phyloP scores from a whole-genome alignment of 1,284 basidiomycete species.

The Cutaneotrichosporon cutaneum region DNA sequence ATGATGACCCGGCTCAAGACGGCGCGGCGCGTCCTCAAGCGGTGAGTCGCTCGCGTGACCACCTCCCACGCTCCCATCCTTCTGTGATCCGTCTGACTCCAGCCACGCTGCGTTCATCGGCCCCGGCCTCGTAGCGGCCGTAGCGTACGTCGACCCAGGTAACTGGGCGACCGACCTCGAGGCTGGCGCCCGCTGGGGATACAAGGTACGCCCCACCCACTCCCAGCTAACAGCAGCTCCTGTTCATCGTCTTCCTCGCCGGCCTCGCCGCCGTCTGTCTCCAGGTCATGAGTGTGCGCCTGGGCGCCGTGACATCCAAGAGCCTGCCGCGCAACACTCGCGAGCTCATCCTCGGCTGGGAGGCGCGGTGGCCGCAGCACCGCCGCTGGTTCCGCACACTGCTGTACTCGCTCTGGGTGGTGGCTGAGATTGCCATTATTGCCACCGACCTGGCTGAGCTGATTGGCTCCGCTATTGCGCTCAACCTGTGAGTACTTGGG shows the following conservation, averaged over 20 bases:
- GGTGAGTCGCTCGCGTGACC: not conserved
- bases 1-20: not conserved
- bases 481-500: conserved; percentile 63
- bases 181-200: conserved; percentile 42
- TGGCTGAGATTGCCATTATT: conserved; percentile 82
- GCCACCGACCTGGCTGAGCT: conserved; percentile 63
- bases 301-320: conserved; percentile 56
- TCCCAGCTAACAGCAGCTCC: conserved; percentile 55
- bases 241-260: conserved; percentile 80
- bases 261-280: conserved; percentile 67
- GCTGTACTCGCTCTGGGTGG: conserved; percentile 55
- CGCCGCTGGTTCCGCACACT: conserved; percentile 39
- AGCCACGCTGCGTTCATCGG: conserved; percentile 53
- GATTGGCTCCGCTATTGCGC: conserved; percentile 73
- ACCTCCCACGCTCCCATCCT: not conserved
- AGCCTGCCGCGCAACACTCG: conserved; percentile 60
- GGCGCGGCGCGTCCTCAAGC: not conserved
- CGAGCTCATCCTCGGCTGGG: conserved; percentile 63
- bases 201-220: conserved; percentile 51
- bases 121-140: conserved; percentile 52
- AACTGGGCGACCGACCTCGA: conserved; percentile 39
- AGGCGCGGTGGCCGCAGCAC: conserved; percentile 70
- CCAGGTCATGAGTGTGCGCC: conserved; percentile 52
- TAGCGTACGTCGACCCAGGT: conserved; percentile 52
- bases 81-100: conserved; percentile 4